Conservation (phyloP, 176 grass and related monocot genomes). For the Musa beccarii region DNA sequence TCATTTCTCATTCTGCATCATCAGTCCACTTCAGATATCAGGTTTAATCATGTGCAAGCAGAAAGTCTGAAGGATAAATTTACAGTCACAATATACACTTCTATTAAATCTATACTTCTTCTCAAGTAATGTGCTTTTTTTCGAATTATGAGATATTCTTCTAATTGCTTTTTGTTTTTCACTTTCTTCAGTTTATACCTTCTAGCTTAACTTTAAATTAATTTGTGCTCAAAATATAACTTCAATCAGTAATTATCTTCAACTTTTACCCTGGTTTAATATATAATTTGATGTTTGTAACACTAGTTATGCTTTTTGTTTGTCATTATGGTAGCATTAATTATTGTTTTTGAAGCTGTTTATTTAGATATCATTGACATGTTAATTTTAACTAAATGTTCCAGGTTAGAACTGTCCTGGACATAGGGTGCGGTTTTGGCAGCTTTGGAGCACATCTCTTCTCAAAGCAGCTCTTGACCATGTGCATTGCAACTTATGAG, state of each 20-base stretch:
- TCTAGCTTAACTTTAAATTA: neutral
- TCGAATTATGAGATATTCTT: too few species aligned
- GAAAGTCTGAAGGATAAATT: too few species aligned
- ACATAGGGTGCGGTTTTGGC: constrained; percentile 98
- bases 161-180: too few species aligned
- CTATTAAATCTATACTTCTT: too few species aligned
- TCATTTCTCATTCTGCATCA: too few species aligned
- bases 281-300: neutral
- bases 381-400: constrained; percentile 25
- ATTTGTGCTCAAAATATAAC: neutral
- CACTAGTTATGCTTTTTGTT: neutral
- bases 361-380: neutral
- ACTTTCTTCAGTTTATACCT: neutral
- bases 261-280: too few species aligned
- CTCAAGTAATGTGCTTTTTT: too few species aligned
- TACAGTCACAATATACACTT: too few species aligned
- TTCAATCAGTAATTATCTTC: neutral
- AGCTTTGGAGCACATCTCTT: constrained; percentile 88
- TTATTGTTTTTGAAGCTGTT: neutral
- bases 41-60: too few species aligned
- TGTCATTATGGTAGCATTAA: neutral
- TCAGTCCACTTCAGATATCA: too few species aligned
- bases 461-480: constrained; percentile 69
- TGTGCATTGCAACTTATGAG: constrained; percentile 98
- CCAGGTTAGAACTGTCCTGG: constrained; percentile 92